A percentile compares a stretch with the other conserved stretches of the same genome.
These are phyloP conservation scores for Escallonia herrerae DNA, from an alignment of 129 eudicot species.

Conservation along the genomic window DNA sequence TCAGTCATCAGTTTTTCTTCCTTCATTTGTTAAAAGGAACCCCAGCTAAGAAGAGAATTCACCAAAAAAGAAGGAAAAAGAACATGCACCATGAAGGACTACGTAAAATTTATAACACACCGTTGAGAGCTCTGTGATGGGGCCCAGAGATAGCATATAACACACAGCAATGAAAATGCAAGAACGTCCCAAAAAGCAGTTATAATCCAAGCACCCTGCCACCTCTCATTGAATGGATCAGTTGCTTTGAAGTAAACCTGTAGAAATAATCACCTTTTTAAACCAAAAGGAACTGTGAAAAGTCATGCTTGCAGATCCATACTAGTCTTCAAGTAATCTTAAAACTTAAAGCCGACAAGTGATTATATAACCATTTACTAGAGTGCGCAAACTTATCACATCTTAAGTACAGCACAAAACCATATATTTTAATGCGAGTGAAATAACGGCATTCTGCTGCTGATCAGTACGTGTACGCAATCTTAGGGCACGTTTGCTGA, in stretches of 20 bases:
- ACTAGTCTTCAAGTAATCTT: neutral
- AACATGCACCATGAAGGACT: conserved; percentile 3
- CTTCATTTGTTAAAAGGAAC: neutral
- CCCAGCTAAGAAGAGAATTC: neutral
- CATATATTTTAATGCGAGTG: too few relatives aligned
- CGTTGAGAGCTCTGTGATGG: conserved; percentile 95
- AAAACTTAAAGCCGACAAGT: neutral
- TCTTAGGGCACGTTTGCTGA: too few relatives aligned
- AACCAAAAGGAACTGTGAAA: neutral
- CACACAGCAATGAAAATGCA: conserved; percentile 75
- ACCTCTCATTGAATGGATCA: conserved; percentile 97
- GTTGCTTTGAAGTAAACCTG: conserved; percentile 97
- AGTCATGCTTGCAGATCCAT: neutral
- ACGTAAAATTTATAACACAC: conserved; percentile 28
- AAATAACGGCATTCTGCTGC: too few relatives aligned
- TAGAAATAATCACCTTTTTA: conserved; percentile 13
- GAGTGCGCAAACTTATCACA: neutral
- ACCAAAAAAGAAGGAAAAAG: neutral
- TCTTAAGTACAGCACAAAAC: neutral
- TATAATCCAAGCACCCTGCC: conserved; percentile 97
- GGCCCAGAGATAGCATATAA: conserved; percentile 97
- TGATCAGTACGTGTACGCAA: too few relatives aligned
- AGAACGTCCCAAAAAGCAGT: conserved; percentile 99
- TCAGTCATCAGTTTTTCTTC: too few relatives aligned
- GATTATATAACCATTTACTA: too few relatives aligned